phyloP scores from a whole-genome alignment of 176 grass and related monocot species.

The Musa schizocarpa region DNA sequence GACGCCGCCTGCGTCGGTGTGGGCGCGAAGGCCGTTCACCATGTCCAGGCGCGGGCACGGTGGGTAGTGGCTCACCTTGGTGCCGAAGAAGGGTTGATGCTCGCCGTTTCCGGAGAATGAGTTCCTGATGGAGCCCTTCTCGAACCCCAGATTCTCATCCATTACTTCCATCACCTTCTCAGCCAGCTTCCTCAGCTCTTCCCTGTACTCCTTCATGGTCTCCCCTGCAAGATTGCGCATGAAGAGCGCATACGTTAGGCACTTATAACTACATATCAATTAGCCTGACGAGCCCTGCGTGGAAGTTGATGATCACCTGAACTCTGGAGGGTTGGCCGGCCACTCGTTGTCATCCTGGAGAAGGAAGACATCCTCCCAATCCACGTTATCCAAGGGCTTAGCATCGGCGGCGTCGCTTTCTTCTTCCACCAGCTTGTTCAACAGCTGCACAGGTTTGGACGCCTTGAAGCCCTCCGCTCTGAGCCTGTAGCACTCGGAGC shows the following conservation, averaged over 20 bases:
- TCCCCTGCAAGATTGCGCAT: constrained; percentile 21
- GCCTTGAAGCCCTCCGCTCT: not conserved
- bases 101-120: constrained; percentile 29
- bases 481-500: not conserved
- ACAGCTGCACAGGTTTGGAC: not conserved
- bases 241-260: not conserved
- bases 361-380: not conserved
- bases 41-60: too few species aligned
- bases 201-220: constrained; percentile 54
- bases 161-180: constrained; percentile 40
- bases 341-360: constrained; percentile 3
- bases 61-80: constrained; percentile 32
- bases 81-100: not conserved
- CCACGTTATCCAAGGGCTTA: not conserved
- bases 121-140: constrained; percentile 26
- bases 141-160: constrained; percentile 54
- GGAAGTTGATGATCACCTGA: not conserved
- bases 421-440: not conserved
- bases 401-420: not conserved
- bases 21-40: too few species aligned
- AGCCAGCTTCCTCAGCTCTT: constrained; percentile 21
- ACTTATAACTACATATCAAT: not conserved
- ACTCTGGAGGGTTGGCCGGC: not conserved
- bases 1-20: too few species aligned
- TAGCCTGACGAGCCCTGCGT: too few species aligned